These are phyloP conservation scores for Daedalea quercina DNA, from an alignment of 768 basidiomycete species.

Conservation along the genomic window DNA sequence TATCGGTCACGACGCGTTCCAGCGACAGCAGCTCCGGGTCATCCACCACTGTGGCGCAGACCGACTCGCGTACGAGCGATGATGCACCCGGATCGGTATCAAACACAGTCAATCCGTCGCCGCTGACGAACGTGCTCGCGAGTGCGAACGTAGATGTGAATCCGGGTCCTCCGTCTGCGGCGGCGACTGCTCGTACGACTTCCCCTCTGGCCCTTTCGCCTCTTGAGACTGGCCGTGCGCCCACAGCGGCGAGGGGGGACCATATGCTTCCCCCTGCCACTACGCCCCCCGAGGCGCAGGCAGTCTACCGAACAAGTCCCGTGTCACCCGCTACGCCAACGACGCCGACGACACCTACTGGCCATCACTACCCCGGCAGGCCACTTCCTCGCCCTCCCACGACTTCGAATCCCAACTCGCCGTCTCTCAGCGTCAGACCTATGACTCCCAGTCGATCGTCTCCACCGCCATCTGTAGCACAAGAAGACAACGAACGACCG, in stretches of 20 bases:
- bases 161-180: not conserved
- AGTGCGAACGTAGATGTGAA: not conserved
- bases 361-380: slow-evolving; percentile 46
- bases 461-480: not conserved
- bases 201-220: not conserved
- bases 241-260: too few species aligned
- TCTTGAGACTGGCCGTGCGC: not conserved
- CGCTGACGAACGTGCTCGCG: too few species aligned
- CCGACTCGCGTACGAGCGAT: too few species aligned
- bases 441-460: not conserved
- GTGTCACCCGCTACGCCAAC: slow-evolving; percentile 1
- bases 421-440: not conserved
- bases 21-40: too few species aligned
- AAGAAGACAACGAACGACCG: not conserved
- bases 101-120: too few species aligned
- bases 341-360: slow-evolving; percentile 2
- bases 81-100: too few species aligned
- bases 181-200: not conserved
- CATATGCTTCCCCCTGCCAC: too few species aligned
- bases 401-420: slow-evolving; percentile 5
- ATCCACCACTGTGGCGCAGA: too few species aligned
- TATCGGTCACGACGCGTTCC: too few species aligned
- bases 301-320: not conserved
- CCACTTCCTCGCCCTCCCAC: slow-evolving; percentile 43
- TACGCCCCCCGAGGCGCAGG: too few species aligned